phyloP scores from a whole-genome alignment of 2,329 filamentous ascomycete species.

The Onygenales sp. region DNA sequence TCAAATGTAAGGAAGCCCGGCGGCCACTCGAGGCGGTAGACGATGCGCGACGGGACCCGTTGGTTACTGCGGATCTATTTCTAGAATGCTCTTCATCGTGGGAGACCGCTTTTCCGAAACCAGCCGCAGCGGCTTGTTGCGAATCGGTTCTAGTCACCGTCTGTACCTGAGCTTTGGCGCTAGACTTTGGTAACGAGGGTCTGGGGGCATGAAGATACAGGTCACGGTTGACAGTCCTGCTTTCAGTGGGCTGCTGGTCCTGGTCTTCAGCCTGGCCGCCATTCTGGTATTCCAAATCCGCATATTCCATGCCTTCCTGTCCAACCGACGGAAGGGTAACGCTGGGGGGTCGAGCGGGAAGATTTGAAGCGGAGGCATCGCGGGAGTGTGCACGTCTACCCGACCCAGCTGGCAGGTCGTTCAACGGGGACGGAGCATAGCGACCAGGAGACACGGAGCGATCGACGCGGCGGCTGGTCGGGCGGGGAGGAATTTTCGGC shows the following conservation, averaged over 20 bases:
- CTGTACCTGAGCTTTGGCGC: conserved; percentile 73
- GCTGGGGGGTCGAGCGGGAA: conserved; percentile 55
- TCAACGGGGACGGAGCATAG: conserved; percentile 78
- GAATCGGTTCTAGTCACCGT: conserved; percentile 86
- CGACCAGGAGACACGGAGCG: conserved; percentile 69
- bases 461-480: conserved; percentile 53
- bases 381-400: conserved; percentile 23
- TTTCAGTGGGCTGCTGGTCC: conserved; percentile 54
- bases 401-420: conserved; percentile 49
- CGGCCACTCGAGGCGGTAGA: conserved; percentile 41
- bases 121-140: conserved; percentile 73
- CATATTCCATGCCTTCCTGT: conserved; percentile 85
- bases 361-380: conserved; percentile 14
- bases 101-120: conserved; percentile 55
- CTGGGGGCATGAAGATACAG: conserved; percentile 82
- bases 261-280: conserved; percentile 36
- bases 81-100: conserved; percentile 46
- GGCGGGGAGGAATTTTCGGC: conserved; percentile 72
- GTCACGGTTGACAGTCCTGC: conserved; percentile 67
- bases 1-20: conserved; percentile 47
- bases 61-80: conserved; percentile 53
- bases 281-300: conserved; percentile 43
- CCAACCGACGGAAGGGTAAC: conserved; percentile 77
- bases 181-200: conserved; percentile 71
- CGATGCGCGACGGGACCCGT: conserved; percentile 42